These are phyloP conservation scores for Alopecurus myosuroides DNA, from an alignment of 176 grass and related monocot genomes.

Conservation along the genomic window DNA sequence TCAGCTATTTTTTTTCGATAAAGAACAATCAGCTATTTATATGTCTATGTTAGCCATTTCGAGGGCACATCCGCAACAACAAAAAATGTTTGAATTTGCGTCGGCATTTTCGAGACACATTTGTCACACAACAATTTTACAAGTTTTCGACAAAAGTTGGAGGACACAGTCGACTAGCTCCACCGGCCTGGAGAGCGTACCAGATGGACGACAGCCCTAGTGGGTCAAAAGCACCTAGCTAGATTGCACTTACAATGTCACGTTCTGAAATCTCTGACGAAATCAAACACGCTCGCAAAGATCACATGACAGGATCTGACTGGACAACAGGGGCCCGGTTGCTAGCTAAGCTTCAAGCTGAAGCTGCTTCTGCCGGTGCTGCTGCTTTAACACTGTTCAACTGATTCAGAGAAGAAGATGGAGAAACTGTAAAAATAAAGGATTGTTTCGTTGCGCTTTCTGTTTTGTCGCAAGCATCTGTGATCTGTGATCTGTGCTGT, in stretches of 20 bases:
- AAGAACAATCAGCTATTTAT: no score
- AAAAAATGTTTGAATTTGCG: background rate
- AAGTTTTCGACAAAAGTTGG: background rate
- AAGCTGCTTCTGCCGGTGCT: slow-evolving; percentile 29
- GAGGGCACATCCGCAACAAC: background rate
- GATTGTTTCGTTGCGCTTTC: slow-evolving; percentile 33
- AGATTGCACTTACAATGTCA: slow-evolving; percentile 22
- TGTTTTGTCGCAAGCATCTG: slow-evolving; percentile 44
- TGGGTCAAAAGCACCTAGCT: slow-evolving; percentile 32
- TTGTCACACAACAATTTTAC: background rate
- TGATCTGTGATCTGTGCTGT: background rate
- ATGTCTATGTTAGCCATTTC: background rate
- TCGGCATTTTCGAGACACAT: background rate
- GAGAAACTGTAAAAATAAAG: background rate
- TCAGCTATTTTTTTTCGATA: no score
- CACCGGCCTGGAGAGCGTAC: background rate
- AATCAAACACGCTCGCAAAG: slow-evolving; percentile 47
- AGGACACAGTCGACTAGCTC: background rate
- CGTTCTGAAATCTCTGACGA: slow-evolving; percentile 32
- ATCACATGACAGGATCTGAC: slow-evolving; percentile 38
- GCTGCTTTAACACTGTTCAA: slow-evolving; percentile 21
- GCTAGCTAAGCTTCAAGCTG: slow-evolving; percentile 42
- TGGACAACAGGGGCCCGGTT: background rate
- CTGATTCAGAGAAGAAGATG: slow-evolving; percentile 25
- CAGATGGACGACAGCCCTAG: background rate